Evolutionary conservation across 164 flowering plant genomes (phyloP), one percentile per base, ranked within the genome.

Genomic region (Tinospora cordifolia): DNA sequence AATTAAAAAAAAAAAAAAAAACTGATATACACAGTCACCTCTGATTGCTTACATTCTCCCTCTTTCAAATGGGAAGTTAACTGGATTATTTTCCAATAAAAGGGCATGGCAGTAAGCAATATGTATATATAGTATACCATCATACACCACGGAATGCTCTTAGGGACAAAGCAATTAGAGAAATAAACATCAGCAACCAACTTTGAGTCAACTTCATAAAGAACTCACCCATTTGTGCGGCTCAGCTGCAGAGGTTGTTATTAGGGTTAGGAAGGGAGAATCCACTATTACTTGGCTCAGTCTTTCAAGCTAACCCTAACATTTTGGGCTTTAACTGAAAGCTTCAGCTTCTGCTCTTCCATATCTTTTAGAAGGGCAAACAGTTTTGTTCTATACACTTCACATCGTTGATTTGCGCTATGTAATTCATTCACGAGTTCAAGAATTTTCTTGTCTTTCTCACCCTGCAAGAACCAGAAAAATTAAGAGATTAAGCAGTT

Each of bases 321-420:
- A 72, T 82, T 86, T 51, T 89, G 89, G 13, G 85, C 89, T 70
- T 89, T 89, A 24, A 89, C 86, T 0, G 87, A 82, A 7, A 89
- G 77, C 81, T 85, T 84, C 67, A 87, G 72, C 81, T 87, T 89
- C 76, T 87, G 87, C 27, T 87, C 91, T 72, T 89, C 91, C 89
- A 87, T 85, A 68, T 89, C 92, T 75, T 79, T 85, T 67, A 89
- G 75, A 65, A 89, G 80, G 44, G 86, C 79, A 19, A 87, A 84
- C 64, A 90, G 79, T 62, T 83, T 87, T 51, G 85, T 76, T 63
- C 88, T 80, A 75, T 90, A 90, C 2, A 79, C 89, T 77, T 85
- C 88, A 74, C 86, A 82, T 66, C 80, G 79, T 49, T 80, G 84
- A 71, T 80, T 87, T 39, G 86, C 76, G 47, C 47, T 76, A 13